Percentiles rank a stretch among this genome's conserved stretches.
phyloP scores from a whole-genome alignment of 2,329 filamentous ascomycete genomes.

The Aspergillus fructus region DNA sequence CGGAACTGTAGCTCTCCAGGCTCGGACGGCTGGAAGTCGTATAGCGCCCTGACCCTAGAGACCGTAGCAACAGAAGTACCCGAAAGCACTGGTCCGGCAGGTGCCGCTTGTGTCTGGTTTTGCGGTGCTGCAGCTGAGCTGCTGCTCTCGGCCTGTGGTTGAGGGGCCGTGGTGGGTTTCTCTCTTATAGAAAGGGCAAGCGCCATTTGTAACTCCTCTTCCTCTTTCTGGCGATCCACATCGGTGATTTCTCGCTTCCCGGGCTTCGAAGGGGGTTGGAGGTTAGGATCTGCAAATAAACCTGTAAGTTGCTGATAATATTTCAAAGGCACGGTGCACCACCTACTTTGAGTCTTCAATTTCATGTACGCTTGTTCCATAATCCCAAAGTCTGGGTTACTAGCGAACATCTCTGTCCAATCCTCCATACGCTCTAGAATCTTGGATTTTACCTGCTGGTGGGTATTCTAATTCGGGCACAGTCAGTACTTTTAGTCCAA shows the following conservation, averaged over 20 bases:
- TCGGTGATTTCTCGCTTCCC: conserved; percentile 91
- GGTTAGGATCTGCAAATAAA: conserved; percentile 71
- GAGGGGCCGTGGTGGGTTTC: conserved; percentile 51
- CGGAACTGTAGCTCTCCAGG: conserved; percentile 93
- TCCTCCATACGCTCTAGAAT: conserved; percentile 95
- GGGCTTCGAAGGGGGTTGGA: conserved; percentile 89
- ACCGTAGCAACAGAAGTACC: conserved; percentile 96
- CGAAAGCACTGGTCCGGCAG: conserved; percentile 63
- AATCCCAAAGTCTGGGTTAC: conserved; percentile 87
- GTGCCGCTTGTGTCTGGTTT: conserved; percentile 40
- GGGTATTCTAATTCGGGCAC: conserved; percentile 66
- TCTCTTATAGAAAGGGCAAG: conserved; percentile 90
- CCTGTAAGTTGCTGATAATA: conserved; percentile 6
- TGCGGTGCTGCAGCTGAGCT: conserved; percentile 35
- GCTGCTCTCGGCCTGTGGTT: conserved; percentile 39
- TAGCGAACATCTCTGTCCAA: conserved; percentile 92
- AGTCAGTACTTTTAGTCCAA: neutral
- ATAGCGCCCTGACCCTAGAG: conserved; percentile 87
- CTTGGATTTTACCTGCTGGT: conserved; percentile 94
- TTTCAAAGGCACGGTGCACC: neutral
- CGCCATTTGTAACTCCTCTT: conserved; percentile 96
- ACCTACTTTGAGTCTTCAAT: conserved; percentile 68
- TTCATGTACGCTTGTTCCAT: conserved; percentile 95
- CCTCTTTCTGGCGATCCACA: conserved; percentile 86
- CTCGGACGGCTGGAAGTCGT: conserved; percentile 92